Evolutionary conservation across 2,329 filamentous ascomycete genomes (phyloP), one percentile per base, ranked within the genome.

Genomic region (Eutypa lata): DNA sequence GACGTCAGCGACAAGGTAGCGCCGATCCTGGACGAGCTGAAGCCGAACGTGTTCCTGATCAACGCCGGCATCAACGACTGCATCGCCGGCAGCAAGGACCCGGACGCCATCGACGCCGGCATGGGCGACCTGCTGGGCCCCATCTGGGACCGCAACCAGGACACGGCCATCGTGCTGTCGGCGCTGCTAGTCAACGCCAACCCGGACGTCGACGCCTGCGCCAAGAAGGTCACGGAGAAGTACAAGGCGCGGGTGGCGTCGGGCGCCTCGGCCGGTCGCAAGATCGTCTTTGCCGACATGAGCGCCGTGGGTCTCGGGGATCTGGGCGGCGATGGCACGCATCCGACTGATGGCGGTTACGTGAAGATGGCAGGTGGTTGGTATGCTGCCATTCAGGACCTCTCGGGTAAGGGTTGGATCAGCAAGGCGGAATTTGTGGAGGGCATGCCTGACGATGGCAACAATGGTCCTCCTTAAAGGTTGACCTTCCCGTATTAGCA

Each of bases 231-330:
- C n/a, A 84, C 84, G 47, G 85, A 84, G 57, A 81, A 76, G 11
- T 83, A 86, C 49, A 90, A 91, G 0, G 79, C 88, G 0, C 94
- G 90, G 86, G 77, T 91, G 52, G 89, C 22, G 16, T 13, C 22
- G 14, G 22, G 21, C 22, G 22, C 13, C 14, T 13, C 8, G 8
- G 42, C 11, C 14, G 42, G 14, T 16, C 13, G 13, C 22, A 65
- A 62, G 50, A 54, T 76, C n/a, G 62, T 73, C 18, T 57, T 74
- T 22, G 73, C 65, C 4, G 73, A 76, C 13, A 76, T 76, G 72
- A 26, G 42, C 42, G 22, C 22, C 14, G 24, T 45, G 68, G 70
- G 45, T 56, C 60, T 49, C 19, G 58, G 46, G 6, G 72, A 75
- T 43, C 57, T 76, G 45, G 63, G 60, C 0, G 63, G 60, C 0